Conservation (phyloP, 108 stramenopile species). For the Cyclotella distinguenda region DNA sequence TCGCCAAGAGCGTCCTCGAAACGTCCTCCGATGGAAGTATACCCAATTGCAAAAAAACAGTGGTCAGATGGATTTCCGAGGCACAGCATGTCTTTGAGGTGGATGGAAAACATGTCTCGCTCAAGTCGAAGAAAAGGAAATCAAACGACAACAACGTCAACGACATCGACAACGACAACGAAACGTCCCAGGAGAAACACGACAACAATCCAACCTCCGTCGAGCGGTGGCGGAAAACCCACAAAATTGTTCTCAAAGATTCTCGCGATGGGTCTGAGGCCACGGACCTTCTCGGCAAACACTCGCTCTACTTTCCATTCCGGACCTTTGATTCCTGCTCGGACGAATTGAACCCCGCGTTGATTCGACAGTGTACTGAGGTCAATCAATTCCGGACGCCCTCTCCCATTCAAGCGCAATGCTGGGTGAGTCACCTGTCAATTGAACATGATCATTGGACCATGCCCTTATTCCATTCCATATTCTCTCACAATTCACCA, state of each 20-base stretch:
- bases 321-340: constrained; percentile 64
- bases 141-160: not conserved
- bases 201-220: constrained; percentile 33
- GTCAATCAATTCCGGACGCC: constrained; percentile 84
- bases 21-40: constrained; percentile 37
- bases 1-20: constrained; percentile 61
- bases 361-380: constrained; percentile 75
- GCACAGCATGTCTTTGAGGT: constrained; percentile 64
- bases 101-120: constrained; percentile 62
- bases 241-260: constrained; percentile 85
- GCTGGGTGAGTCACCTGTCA: constrained; percentile 65
- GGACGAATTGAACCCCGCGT: constrained; percentile 39
- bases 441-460: not conserved
- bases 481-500: not conserved
- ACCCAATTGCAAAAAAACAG: constrained; percentile 46
- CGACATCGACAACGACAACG: constrained; percentile 5
- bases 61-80: constrained; percentile 55
- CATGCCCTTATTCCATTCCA: constrained; percentile 6
- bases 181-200: constrained; percentile 32
- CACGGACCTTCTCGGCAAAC: constrained; percentile 38
- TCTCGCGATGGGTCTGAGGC: constrained; percentile 54
- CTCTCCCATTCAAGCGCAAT: constrained; percentile 96
- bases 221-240: constrained; percentile 66
- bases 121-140: constrained; percentile 45
- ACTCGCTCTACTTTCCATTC: constrained; percentile 60